Evolutionary conservation across 257 asterid genomes (phyloP), one percentile per base, ranked within the genome.

Genomic region (Solanum gandarillasii): DNA sequence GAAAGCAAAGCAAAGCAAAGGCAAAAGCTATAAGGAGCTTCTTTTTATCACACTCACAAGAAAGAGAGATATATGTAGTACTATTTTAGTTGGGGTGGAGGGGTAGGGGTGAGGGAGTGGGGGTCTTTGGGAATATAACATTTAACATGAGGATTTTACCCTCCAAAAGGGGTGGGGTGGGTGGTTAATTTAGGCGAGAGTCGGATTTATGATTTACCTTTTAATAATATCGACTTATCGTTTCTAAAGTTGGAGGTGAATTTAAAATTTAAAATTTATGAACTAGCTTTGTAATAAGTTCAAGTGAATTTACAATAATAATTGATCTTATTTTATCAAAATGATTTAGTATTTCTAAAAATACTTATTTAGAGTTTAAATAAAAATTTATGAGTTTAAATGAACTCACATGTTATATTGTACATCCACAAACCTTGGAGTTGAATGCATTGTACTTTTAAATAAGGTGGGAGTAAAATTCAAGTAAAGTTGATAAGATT

Each of bases 91-190:
- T 39, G 5, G 6, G 76, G 38, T 9, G 27, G 12, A 7, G 67
- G n/a, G 1, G 3, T 2, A 3, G 23, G 23, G 25, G 12, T 0
- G 3, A 3, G 18, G 72, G 32, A 1, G 34, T 67, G 73, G 34
- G 34, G 73, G 73, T 34, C 34, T 25, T 67, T 11, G 46, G 43
- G 81, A 73, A 35, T 34, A 9, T 73, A 73, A 73, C 46, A 9
- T 73, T 67, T 67, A 67, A 67, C 73, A 67, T 67, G 73, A 67
- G 73, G 73, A 25, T 25, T n/a, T 65, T 25, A 1, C 4, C 34
- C 7, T 25, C 73, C 14, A 67, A 25, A 65, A 65, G 32, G 32
- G 1, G 11, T 5, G 23, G 55, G 11, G 14, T 9, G 12, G 12
- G 12, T 2, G 4, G 3, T 67, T 65, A 11, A 65, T 20, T 12